Base-by-base conservation (phyloP, 2,329 filamentous ascomycete species). In the Apiospora koreana region DNA sequence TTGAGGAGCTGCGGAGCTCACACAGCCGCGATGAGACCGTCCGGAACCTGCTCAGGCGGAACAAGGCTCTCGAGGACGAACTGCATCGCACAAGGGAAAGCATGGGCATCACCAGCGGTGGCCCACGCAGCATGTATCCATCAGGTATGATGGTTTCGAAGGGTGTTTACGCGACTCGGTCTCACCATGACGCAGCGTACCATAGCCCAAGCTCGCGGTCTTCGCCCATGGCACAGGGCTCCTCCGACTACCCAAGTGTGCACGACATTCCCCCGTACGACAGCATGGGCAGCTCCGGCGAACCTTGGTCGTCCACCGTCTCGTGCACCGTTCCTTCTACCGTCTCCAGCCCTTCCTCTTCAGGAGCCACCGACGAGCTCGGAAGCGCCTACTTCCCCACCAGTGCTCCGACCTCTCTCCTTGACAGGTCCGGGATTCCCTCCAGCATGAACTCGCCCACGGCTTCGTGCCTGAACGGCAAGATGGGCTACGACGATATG, bases 1-100 rank as follows among this genome's bases (percentile, higher is more conserved):
- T 97, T 72, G 87, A 91, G 69, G 92, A 95, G 73, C 87, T 97
- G 73, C 85, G 86, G 72, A 83, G 81, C 77, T 81, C 81, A 70
- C 82, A 86, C 67, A 82, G 79, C 76, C 82, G 83, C 67, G 85
- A 88, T 74, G 82, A 84, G 73, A 84, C 83, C n/a, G 80, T 88
- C 70, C 85, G 87, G 75, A 83, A 86, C 58, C 80, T 89, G 62
- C 78, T 87, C 64, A 83, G 82, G 73, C 83, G 83, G 72, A 89
- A 89, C 78, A 84, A 84, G 75, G 82, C 81, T 43, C 83, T 90
- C 66, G 86, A 89, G 77, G 82, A 86, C 38, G 86, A 89, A 79
- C 77, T 89, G 45, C 79, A 78, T 71, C 79, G 80, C 25, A 76
- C 87, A 70, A 81, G 81, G 74, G 82, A 86, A 74, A 82, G 78